Evolutionary conservation across 257 asterid species (phyloP), one percentile per base, ranked within the genome.

Genomic region (Solanum boliviense): DNA sequence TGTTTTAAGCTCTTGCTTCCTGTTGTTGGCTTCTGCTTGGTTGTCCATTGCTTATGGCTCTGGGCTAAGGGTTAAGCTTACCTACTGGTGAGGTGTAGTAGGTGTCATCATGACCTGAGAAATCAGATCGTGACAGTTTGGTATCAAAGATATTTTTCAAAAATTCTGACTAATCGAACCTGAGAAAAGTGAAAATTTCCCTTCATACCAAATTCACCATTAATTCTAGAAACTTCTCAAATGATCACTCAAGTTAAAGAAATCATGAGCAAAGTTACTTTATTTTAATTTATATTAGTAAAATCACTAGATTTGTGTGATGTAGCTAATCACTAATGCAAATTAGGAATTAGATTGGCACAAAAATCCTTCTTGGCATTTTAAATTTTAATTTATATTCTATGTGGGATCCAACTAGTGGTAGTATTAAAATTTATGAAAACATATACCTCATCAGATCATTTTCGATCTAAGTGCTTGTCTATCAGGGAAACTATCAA

Each of bases 181-280:
- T 29, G 38, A 13, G 0, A 70, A 68, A 70, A 6, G 9, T 70
- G 12, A 29, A 70, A 29, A 29, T 1, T 1, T 29, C 9, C 36
- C 2, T 70, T 0, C 23, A 13, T 29, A 29, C 23, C 1, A 6
- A 29, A 70, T 18, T 7, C 1, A 15, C 1, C 13, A 0, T 16
- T 52, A 52, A 16, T 52, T 52, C 3, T 52, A 52, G 9, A 52
- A 52, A 52, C 0, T 52, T 52, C 9, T 52, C 12, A 34, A 73
- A 34, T 34, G 16, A 3, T 73, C 15, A 74, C 18, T 73, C 46
- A 4, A 18, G 7, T 34, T 2, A 21, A 15, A 18, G 4, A 9
- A 34, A 16, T 34, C 0, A 18, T 2, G 1, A 9, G 5, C 15
- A 73, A 9, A 56, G 25, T 56, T 15, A 27, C 21, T 15, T 71